Evolutionary conservation across 192 early-diverging fungal species (phyloP).

Genomic region (Obelidium mucronatum): DNA sequence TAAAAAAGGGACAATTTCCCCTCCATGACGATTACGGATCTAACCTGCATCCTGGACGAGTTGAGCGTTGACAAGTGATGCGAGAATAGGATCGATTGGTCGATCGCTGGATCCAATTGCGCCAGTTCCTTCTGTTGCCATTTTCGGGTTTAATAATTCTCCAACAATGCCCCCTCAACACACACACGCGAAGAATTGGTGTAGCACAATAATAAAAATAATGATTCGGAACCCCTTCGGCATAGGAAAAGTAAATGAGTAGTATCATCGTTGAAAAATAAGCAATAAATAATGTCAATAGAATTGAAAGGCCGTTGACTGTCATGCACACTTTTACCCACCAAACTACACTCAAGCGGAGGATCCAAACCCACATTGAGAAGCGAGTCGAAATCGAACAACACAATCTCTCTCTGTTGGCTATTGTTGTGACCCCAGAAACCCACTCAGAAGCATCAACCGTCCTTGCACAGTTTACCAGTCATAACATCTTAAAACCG

Average conservation of each 20-base stretch:
- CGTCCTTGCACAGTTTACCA: slow-evolving; percentile 25
- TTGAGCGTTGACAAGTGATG: slow-evolving; percentile 29
- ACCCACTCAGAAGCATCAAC: slow-evolving; percentile 1
- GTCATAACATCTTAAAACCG: not conserved
- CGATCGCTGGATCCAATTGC: not conserved
- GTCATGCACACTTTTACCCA: slow-evolving; percentile 50
- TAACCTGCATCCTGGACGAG: slow-evolving; percentile 33
- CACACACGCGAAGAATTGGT: not conserved
- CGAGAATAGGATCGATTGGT: slow-evolving; percentile 13
- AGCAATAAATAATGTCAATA: too few species aligned
- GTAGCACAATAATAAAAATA: not conserved
- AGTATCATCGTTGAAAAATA: not conserved
- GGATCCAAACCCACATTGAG: too few species aligned
- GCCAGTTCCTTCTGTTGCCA: too few species aligned
- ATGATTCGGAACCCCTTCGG: not conserved
- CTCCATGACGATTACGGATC: not conserved
- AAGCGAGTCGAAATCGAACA: not conserved
- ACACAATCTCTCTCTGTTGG: not conserved
- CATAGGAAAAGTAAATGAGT: too few species aligned
- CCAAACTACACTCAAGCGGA: slow-evolving; percentile 23
- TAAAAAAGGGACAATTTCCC: not conserved
- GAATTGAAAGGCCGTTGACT: too few species aligned
- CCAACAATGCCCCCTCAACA: too few species aligned
- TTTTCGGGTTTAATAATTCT: too few species aligned
- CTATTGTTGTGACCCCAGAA: slow-evolving; percentile 48